phyloP scores from a whole-genome alignment of 345 rosid genomes.

The Euphorbia tirucalli region DNA sequence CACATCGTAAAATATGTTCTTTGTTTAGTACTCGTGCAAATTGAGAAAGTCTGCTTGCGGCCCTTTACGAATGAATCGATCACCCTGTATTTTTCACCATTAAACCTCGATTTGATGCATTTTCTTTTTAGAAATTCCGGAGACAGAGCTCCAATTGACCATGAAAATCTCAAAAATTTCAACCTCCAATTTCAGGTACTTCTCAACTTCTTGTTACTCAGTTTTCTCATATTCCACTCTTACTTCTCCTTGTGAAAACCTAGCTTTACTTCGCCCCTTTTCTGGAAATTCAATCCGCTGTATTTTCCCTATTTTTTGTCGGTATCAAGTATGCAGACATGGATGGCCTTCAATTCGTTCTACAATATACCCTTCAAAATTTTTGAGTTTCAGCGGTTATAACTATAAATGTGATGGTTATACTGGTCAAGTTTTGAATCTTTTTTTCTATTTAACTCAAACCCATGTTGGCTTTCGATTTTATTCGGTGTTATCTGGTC shows the following conservation, averaged over 20 bases:
- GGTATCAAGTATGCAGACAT: neutral
- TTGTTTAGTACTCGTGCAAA: too few species aligned
- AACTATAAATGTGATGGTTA: neutral
- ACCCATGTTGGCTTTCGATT: constrained; percentile 4
- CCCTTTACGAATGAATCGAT: too few species aligned
- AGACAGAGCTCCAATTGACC: too few species aligned
- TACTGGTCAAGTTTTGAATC: neutral
- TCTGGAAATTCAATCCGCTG: neutral
- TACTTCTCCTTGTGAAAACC: neutral
- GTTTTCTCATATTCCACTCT: neutral
- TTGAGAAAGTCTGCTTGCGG: too few species aligned
- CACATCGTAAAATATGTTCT: too few species aligned
- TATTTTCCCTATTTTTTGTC: neutral
- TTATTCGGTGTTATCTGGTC: neutral
- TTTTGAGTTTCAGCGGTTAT: neutral
- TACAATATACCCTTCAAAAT: neutral
- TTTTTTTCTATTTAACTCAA: neutral
- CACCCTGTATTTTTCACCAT: too few species aligned
- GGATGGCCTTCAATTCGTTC: neutral
- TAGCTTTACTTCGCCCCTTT: neutral
- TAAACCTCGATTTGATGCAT: too few species aligned
- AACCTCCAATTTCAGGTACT: constrained; percentile 1
- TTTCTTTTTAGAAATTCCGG: too few species aligned
- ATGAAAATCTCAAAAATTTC: neutral
- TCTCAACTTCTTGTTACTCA: neutral